Evolutionary conservation across 1,139 yeast species (phyloP).

Genomic region (Geotrichum reessii): DNA sequence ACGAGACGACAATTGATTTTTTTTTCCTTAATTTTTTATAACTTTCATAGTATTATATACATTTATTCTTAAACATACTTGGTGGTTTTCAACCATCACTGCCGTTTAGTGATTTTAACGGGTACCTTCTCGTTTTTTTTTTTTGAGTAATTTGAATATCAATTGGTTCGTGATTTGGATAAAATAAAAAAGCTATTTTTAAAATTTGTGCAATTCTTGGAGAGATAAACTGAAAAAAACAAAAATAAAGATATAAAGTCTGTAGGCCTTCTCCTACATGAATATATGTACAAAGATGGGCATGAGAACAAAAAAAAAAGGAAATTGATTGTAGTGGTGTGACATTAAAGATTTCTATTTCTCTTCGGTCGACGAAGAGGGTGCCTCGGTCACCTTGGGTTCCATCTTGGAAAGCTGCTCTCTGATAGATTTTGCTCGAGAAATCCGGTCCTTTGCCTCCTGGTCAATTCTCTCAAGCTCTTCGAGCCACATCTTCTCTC

Average conservation of each 20-base stretch:
- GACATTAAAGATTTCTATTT: background rate
- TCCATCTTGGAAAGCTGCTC: slow-evolving; percentile 14
- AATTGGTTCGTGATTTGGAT: too few relatives aligned
- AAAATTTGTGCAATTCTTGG: too few relatives aligned
- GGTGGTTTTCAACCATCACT: background rate
- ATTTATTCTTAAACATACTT: background rate
- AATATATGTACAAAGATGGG: background rate
- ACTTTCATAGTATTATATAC: background rate
- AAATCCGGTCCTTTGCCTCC: slow-evolving; percentile 48
- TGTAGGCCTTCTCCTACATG: background rate
- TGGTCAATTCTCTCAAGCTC: slow-evolving; percentile 83
- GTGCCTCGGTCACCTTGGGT: background rate
- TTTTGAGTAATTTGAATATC: too few relatives aligned
- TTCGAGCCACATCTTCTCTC: slow-evolving; percentile 86
- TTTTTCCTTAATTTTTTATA: too few relatives aligned
- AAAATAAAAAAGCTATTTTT: too few relatives aligned
- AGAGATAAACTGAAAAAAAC: background rate
- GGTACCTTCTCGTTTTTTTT: too few relatives aligned
- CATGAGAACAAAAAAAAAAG: too few relatives aligned
- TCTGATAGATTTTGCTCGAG: slow-evolving; percentile 23
- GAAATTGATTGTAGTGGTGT: background rate
- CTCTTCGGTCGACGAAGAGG: background rate
- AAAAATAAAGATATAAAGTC: background rate
- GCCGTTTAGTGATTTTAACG: too few relatives aligned
- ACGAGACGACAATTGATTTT: background rate